Evolutionary conservation across 2,329 filamentous ascomycete species (phyloP).

Genomic region (Neoascochyta sp.): DNA sequence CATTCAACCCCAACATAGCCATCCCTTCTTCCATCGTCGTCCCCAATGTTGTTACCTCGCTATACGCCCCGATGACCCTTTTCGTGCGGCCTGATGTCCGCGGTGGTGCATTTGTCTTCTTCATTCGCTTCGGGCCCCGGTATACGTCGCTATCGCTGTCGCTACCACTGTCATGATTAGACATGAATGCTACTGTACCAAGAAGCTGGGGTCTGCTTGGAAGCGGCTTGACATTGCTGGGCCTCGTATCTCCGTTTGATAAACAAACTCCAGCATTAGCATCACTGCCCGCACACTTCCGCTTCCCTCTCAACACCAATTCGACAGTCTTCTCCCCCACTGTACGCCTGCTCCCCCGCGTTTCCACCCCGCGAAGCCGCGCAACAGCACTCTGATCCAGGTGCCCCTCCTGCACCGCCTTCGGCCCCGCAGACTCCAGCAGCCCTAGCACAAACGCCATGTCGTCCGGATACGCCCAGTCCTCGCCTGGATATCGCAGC

Average conservation of each 20-base stretch:
- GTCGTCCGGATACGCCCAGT: constrained; percentile 23
- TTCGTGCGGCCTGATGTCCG: constrained; percentile 2
- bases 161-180: neutral
- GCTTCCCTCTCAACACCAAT: too few species aligned
- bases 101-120: constrained; percentile 1
- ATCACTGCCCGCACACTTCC: too few species aligned
- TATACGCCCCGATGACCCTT: neutral
- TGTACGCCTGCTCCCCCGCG: too few species aligned
- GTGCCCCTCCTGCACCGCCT: neutral
- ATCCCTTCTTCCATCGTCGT: neutral
- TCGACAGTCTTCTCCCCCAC: too few species aligned
- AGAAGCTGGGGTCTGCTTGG: neutral
- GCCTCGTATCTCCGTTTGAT: neutral
- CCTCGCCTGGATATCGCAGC: constrained; percentile 14
- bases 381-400: neutral
- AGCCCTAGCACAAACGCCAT: constrained; percentile 15
- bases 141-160: constrained; percentile 2
- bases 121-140: constrained; percentile 1
- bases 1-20: too few species aligned
- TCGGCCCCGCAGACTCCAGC: constrained; percentile 5
- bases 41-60: neutral
- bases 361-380: neutral
- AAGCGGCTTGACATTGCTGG: neutral
- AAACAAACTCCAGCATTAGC: too few species aligned
- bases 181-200: neutral